Conservation (phyloP, 495 filamentous ascomycete species). For the Cudoniella acicularis region DNA sequence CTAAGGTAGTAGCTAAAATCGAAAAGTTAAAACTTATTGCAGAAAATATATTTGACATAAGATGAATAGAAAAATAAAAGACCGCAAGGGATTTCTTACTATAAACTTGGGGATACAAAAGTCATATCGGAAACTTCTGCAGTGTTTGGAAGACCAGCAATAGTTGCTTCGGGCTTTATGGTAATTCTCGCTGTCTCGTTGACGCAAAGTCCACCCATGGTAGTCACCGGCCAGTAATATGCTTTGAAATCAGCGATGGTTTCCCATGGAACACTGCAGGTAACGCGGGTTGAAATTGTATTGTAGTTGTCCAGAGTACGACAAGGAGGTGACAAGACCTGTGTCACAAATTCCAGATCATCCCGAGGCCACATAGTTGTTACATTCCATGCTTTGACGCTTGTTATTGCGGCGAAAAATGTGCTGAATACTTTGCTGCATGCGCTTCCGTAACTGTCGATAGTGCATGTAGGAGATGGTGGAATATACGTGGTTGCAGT, state of each 20-base stretch:
- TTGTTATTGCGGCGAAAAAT: background rate
- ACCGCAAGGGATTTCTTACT: background rate
- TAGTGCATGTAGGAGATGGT: background rate
- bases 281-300: background rate
- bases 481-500: background rate
- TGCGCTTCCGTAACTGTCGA: background rate
- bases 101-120: background rate
- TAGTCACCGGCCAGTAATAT: background rate
- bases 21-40: no score
- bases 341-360: background rate
- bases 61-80: no score
- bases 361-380: background rate
- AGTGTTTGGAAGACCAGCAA: background rate
- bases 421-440: background rate
- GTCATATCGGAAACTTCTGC: background rate
- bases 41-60: no score
- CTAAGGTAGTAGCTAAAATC: background rate
- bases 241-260: background rate
- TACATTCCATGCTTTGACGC: background rate
- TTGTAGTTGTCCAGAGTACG: background rate
- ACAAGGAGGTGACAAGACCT: background rate
- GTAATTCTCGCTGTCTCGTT: background rate
- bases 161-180: background rate
- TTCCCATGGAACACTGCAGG: background rate
- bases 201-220: background rate